These are phyloP conservation scores for Trypanosoma congolense DNA, from an alignment of 208 protist species.

Conservation along the genomic window DNA sequence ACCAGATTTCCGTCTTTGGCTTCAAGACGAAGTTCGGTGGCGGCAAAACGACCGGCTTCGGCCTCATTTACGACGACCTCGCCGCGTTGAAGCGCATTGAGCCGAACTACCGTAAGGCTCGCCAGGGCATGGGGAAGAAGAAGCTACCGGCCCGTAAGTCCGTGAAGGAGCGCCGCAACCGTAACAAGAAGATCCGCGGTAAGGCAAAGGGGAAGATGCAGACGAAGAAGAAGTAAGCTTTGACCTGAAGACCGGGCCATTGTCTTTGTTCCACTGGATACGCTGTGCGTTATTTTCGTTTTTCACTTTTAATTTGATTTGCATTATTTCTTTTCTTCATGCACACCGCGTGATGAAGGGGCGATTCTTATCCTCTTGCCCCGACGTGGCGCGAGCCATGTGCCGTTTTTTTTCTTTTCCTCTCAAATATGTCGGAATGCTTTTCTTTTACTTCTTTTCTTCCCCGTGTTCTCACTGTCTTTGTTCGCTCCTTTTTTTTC, in stretches of 20 bases:
- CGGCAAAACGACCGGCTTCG: constrained; percentile 98
- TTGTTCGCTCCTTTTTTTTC: constrained; percentile 7
- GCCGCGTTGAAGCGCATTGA: constrained; percentile 94
- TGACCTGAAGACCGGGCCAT: neutral
- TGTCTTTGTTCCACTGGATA: neutral
- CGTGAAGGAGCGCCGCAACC: constrained; percentile 99
- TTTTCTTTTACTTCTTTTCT: constrained; percentile 13
- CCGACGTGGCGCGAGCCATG: neutral
- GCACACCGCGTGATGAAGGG: neutral
- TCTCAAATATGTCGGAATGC: neutral
- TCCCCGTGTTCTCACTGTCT: constrained; percentile 4
- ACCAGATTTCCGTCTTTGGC: constrained; percentile 96
- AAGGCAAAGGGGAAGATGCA: constrained; percentile 93
- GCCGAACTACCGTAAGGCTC: constrained; percentile 96
- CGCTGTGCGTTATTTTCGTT: constrained; percentile 10
- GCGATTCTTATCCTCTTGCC: neutral
- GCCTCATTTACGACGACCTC: constrained; percentile 99
- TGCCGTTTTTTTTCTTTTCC: neutral
- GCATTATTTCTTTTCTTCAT: neutral
- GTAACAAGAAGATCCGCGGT: constrained; percentile 97
- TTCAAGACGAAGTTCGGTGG: constrained; percentile 99
- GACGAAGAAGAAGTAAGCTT: constrained; percentile 90
- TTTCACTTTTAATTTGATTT: constrained; percentile 9
- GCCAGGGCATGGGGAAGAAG: constrained; percentile 91
- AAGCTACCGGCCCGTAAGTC: constrained; percentile 93